Base-by-base conservation (phyloP, 2,329 filamentous ascomycete species). In the Aureobasidium pullulans region DNA sequence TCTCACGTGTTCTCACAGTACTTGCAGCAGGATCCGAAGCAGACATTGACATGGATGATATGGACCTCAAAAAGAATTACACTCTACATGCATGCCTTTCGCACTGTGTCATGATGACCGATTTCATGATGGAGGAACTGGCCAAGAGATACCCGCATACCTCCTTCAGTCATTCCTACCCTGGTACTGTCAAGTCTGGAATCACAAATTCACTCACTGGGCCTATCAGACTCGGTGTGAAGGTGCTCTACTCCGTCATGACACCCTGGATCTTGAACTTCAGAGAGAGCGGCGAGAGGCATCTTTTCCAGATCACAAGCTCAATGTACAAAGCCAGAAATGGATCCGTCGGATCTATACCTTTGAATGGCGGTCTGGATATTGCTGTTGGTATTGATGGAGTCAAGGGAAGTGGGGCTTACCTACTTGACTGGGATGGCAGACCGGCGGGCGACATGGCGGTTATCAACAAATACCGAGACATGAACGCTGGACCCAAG, bases 1-100 rank as follows among this genome's bases (percentile, higher is more conserved):
- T 84, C 28, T 75, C 79, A 0, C 79, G 83, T 8, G 79, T 84
- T 8, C 75, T 85, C 28, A 78, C 72, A n/a, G 76, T 85, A n/a
- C 70, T 81, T 0, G 78, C 76, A 0, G 80, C 73, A 4, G 77
- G 79, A n/a, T 73, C 75, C 13, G 83, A 85, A 71, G 77, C 77
- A 4, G 60, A 70, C 2, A 69, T 85, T n/a, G 70, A 75, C 61
- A 60, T 73, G 0, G 67, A 76, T 40, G 77, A 83, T 62, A 72
- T 80, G 28, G 75, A 77, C 68, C 50, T 76, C 67, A 53, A 70
- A 70, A 57, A 71, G 72, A 65, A 72, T 66, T 62, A 68, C 72
- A 64, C 66, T 60, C n/a, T 76, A 3, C 69, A 72, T 57, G 65
- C 67, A 31, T 72, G 69, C 29, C 68, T 72, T 11, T 69, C 71